Conservation (phyloP, 1,284 basidiomycete genomes). For the Dichomitus squalens region DNA sequence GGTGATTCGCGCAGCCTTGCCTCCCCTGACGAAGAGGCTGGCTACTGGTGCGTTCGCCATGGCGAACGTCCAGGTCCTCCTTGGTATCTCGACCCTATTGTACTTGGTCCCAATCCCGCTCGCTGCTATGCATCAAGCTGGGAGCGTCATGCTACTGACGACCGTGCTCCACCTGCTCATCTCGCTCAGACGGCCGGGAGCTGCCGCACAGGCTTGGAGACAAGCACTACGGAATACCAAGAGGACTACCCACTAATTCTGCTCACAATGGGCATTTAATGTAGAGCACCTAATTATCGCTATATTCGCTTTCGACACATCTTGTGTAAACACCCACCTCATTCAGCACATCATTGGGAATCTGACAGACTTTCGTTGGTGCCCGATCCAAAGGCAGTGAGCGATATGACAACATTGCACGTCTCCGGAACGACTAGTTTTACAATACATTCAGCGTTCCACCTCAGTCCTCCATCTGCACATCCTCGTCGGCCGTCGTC, state of each 20-base stretch:
- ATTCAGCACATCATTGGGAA: background rate
- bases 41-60: slow-evolving; percentile 76
- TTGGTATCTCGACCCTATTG: slow-evolving; percentile 91
- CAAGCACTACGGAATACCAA: slow-evolving; percentile 31
- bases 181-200: slow-evolving; percentile 71
- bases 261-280: background rate
- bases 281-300: slow-evolving; percentile 17
- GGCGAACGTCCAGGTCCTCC: slow-evolving; percentile 84
- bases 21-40: slow-evolving; percentile 65
- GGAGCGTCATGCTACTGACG: slow-evolving; percentile 88
- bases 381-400: background rate
- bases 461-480: slow-evolving; percentile 73
- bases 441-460: slow-evolving; percentile 14
- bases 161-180: slow-evolving; percentile 80
- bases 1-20: slow-evolving; percentile 61
- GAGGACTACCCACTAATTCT: background rate
- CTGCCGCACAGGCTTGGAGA: slow-evolving; percentile 68
- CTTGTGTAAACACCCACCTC: slow-evolving; percentile 15
- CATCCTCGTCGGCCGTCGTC: slow-evolving; percentile 71
- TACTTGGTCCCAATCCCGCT: slow-evolving; percentile 94
- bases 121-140: slow-evolving; percentile 94
- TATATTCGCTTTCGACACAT: slow-evolving; percentile 14
- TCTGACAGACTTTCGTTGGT: background rate
- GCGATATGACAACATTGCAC: slow-evolving; percentile 16
- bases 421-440: slow-evolving; percentile 17